phyloP scores from a whole-genome alignment of 2,329 filamentous ascomycete genomes.

The Daldinia sp. region DNA sequence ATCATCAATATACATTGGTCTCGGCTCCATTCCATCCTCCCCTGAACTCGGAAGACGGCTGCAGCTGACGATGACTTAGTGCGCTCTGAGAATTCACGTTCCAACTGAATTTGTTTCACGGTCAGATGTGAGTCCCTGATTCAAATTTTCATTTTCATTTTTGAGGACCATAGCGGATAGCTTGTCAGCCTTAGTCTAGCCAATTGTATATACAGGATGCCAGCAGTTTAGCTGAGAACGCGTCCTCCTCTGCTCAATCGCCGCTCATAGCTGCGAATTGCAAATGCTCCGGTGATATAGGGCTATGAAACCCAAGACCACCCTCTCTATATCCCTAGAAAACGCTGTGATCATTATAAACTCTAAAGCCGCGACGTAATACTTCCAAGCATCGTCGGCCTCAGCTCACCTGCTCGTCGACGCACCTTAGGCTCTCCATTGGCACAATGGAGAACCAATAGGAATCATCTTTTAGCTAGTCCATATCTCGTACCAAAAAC shows the following conservation, averaged over 20 bases:
- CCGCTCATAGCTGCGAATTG: slow-evolving; percentile 29
- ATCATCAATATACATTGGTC: slow-evolving; percentile 12
- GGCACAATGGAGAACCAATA: slow-evolving; percentile 23
- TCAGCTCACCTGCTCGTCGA: slow-evolving; percentile 19
- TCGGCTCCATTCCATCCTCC: slow-evolving; percentile 22
- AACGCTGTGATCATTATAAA: slow-evolving; percentile 31
- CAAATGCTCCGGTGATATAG: slow-evolving; percentile 29
- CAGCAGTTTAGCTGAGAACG: slow-evolving; percentile 29
- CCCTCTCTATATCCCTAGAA: slow-evolving; percentile 31
- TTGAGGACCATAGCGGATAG: slow-evolving; percentile 34
- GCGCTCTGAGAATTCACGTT: slow-evolving; percentile 25
- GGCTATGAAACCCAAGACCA: slow-evolving; percentile 26
- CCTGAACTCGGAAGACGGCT: slow-evolving; percentile 14
- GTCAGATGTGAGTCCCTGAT: slow-evolving; percentile 29
- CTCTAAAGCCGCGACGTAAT: slow-evolving; percentile 24
- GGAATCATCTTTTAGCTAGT: slow-evolving; percentile 26
- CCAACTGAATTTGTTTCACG: slow-evolving; percentile 28
- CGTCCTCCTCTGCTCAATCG: slow-evolving; percentile 30
- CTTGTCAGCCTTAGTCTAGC: slow-evolving; percentile 27
- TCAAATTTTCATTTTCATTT: slow-evolving; percentile 42
- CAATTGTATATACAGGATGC: slow-evolving; percentile 44
- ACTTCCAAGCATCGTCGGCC: slow-evolving; percentile 18
- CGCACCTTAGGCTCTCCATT: slow-evolving; percentile 25
- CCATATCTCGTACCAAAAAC: slow-evolving; percentile 27
- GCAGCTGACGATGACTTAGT: slow-evolving; percentile 7